Base-by-base conservation (phyloP, 1,284 basidiomycete genomes). In the Puccinia coronata region DNA sequence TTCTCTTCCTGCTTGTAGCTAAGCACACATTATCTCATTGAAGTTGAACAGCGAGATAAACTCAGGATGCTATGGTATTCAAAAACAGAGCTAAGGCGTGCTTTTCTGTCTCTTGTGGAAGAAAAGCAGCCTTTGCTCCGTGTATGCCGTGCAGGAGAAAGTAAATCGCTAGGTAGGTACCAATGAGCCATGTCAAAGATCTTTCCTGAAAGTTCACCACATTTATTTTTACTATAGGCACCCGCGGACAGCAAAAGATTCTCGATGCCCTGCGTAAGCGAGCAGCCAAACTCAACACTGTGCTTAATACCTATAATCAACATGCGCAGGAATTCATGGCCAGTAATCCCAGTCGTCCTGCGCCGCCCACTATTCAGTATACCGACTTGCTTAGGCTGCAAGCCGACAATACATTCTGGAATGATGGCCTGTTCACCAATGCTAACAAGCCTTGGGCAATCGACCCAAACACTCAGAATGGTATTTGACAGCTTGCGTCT, bases 381-480 rank as follows among this genome's bases (percentile, higher is more conserved):
- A 6, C 9, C 1, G 28, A 73, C 2, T 12, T 73, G 11, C 55
- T 73, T 28, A n/a, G 20, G 1, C 3, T 57, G 23, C 28, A 71
- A 16, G 4, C 69, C 1, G 69, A 53, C 43, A 8, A 71, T n/a
- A 18, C 69, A 2, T 71, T 36, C 47, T 73, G 71, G 71, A 73
- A 73, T 23, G 28, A 73, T 36, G 55, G 71, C 1, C n/a, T 73
- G 2, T 73, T 73, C 39, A 73, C 71, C 25, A 73, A 73, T 36
- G 47, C n/a, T 2, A n/a, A 14, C n/a, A 20, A 73, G n/a, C 47
- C 71, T 4, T 73, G 71, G 71, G 43, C 51, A 1, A 28, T 73
- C 9, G 71, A 73, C 51, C 2, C 49, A 1, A 1, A 3, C 20
- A 73, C 71, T 9, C 71, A 73, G 36, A 1, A 36, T 14, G 71